phyloP scores from a whole-genome alignment of 108 stramenopile genomes.

The Asterionellopsis glacialis region DNA sequence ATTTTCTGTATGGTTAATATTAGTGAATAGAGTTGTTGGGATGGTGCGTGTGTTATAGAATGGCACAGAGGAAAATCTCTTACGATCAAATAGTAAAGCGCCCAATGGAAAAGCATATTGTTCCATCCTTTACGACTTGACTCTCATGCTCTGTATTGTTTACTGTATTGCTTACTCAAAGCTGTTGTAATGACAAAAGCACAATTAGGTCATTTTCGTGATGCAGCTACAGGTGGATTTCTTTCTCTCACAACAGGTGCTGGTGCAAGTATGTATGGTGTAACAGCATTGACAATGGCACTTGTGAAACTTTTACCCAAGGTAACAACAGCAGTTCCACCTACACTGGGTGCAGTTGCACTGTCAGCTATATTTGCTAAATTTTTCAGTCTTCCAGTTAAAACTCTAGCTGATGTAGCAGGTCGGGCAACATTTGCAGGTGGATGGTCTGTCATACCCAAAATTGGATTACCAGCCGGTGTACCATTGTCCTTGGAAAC shows the following conservation, averaged over 20 bases:
- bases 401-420: slow-evolving; percentile 56
- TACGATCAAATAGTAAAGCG: too few relatives aligned
- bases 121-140: too few relatives aligned
- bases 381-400: slow-evolving; percentile 50
- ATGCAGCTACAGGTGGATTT: slow-evolving; percentile 30
- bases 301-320: slow-evolving; percentile 62
- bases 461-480: slow-evolving; percentile 35
- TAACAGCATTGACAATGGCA: slow-evolving; percentile 54
- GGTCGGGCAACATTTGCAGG: slow-evolving; percentile 59
- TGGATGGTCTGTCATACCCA: slow-evolving; percentile 65
- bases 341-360: slow-evolving; percentile 59
- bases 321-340: slow-evolving; percentile 50
- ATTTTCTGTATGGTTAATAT: too few relatives aligned
- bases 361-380: slow-evolving; percentile 32
- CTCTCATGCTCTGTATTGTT: too few relatives aligned
- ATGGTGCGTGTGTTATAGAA: too few relatives aligned
- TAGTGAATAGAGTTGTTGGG: too few relatives aligned
- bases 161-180: too few relatives aligned
- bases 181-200: slow-evolving; percentile 85
- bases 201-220: slow-evolving; percentile 70
- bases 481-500: slow-evolving; percentile 50
- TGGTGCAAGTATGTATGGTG: slow-evolving; percentile 48
- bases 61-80: too few relatives aligned
- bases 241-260: slow-evolving; percentile 23
- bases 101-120: too few relatives aligned